Conservation (phyloP, 2,329 filamentous ascomycete species). For the Stachybotrys chartarum region DNA sequence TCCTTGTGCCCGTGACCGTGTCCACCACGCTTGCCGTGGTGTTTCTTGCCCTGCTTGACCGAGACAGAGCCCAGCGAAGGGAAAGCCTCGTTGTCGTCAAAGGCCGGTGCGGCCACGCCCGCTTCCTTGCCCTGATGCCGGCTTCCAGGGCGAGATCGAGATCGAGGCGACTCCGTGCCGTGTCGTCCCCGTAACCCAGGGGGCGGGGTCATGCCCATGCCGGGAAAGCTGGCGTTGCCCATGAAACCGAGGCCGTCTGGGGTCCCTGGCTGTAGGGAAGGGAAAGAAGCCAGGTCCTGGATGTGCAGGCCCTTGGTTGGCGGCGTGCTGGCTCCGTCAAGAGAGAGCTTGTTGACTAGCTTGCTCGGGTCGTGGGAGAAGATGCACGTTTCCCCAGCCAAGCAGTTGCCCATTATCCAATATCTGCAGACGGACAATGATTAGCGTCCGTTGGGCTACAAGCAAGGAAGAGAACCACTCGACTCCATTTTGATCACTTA, state of each 20-base stretch:
- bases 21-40: conserved; percentile 84
- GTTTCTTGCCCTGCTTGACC: conserved; percentile 76
- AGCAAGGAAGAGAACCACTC: conserved; percentile 3
- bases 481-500: conserved; percentile 42
- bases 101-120: conserved; percentile 62
- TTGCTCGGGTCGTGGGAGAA: conserved; percentile 94
- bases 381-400: conserved; percentile 88
- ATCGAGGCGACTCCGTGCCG: conserved; percentile 54
- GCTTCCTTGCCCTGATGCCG: conserved; percentile 58
- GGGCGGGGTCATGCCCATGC: conserved; percentile 55
- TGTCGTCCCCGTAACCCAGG: conserved; percentile 62
- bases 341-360: conserved; percentile 70
- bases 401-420: conserved; percentile 91
- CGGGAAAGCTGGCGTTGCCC: conserved; percentile 42
- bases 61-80: conserved; percentile 75
- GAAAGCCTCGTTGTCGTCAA: conserved; percentile 94
- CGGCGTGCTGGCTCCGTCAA: conserved; percentile 62
- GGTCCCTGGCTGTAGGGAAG: conserved; percentile 57
- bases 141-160: conserved; percentile 78
- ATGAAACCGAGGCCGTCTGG: conserved; percentile 53
- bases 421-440: conserved; percentile 50
- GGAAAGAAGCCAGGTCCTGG: conserved; percentile 80
- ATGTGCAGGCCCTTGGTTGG: conserved; percentile 64
- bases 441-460: neutral
- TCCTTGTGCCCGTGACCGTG: conserved; percentile 68